Percentiles rank a stretch among this genome's conserved stretches.
These are phyloP conservation scores for Fusarium nodosum DNA, from an alignment of 2,329 filamentous ascomycete species.

Conservation along the genomic window DNA sequence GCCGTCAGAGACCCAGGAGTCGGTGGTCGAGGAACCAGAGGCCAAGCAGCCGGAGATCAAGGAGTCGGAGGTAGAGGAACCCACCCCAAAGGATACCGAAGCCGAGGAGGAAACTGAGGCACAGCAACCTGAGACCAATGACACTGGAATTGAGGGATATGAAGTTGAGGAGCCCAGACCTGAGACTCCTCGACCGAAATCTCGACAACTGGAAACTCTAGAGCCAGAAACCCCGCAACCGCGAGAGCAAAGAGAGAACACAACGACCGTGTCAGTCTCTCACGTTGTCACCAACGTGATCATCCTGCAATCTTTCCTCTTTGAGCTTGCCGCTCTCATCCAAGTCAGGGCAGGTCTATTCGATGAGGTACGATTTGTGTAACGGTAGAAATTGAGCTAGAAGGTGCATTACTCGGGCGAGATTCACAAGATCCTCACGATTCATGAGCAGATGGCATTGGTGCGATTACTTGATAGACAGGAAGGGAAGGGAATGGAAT, in stretches of 20 bases:
- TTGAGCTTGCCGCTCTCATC: slow-evolving; percentile 80
- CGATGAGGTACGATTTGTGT: slow-evolving; percentile 77
- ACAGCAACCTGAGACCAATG: neutral
- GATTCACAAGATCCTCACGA: slow-evolving; percentile 42
- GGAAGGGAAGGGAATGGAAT: slow-evolving; percentile 1
- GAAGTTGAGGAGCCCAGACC: slow-evolving; percentile 1
- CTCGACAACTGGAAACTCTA: slow-evolving; percentile 19
- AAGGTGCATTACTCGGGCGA: slow-evolving; percentile 16
- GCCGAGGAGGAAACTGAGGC: neutral
- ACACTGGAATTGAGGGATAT: neutral
- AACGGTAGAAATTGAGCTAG: slow-evolving; percentile 9
- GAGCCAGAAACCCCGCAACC: slow-evolving; percentile 39
- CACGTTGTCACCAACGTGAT: slow-evolving; percentile 85
- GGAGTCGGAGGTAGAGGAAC: neutral
- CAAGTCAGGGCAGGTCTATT: slow-evolving; percentile 82
- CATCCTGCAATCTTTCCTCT: slow-evolving; percentile 82
- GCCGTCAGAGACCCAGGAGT: neutral
- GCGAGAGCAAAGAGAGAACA: slow-evolving; percentile 41
- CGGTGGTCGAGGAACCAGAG: neutral
- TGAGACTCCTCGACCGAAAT: slow-evolving; percentile 31
- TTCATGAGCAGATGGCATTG: slow-evolving; percentile 46
- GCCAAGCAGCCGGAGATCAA: neutral
- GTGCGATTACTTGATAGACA: slow-evolving; percentile 39
- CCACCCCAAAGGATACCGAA: neutral
- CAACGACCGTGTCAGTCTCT: slow-evolving; percentile 73